A percentile compares a stretch with the other conserved stretches of the same genome.
These are phyloP conservation scores for Biscogniauxia marginata DNA, from an alignment of 2,329 filamentous ascomycete species.

Conservation along the genomic window DNA sequence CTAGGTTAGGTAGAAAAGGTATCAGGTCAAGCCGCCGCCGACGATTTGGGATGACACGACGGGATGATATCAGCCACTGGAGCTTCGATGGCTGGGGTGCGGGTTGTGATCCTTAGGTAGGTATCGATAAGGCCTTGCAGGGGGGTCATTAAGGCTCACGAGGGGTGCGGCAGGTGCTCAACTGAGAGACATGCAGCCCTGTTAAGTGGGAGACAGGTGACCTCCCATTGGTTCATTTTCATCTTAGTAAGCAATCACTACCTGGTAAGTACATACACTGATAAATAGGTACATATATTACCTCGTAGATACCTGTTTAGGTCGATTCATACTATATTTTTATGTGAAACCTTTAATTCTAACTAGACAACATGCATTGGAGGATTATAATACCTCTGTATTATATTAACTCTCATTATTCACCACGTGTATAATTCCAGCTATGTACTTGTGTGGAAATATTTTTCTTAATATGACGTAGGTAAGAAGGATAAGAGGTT, in stretches of 20 bases:
- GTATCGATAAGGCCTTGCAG: slow-evolving; percentile 16
- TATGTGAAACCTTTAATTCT: too few relatives aligned
- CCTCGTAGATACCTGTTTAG: too few relatives aligned
- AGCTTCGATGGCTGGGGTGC: not conserved
- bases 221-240: not conserved
- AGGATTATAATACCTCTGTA: too few relatives aligned
- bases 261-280: not conserved
- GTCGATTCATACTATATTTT: too few relatives aligned
- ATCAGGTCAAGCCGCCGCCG: not conserved
- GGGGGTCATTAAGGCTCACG: slow-evolving; percentile 3
- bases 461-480: too few relatives aligned
- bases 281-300: too few relatives aligned
- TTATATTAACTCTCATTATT: too few relatives aligned
- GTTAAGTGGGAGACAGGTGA: not conserved
- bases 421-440: too few relatives aligned
- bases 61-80: slow-evolving; percentile 14
- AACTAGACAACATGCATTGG: too few relatives aligned
- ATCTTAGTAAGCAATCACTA: not conserved
- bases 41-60: not conserved
- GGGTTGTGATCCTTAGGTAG: not conserved
- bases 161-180: slow-evolving; percentile 2
- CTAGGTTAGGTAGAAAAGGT: not conserved
- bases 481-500: too few relatives aligned
- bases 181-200: slow-evolving; percentile 1
- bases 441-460: too few relatives aligned